Conservation (phyloP, 345 rosid species). For the Rubroshorea leprosula region DNA sequence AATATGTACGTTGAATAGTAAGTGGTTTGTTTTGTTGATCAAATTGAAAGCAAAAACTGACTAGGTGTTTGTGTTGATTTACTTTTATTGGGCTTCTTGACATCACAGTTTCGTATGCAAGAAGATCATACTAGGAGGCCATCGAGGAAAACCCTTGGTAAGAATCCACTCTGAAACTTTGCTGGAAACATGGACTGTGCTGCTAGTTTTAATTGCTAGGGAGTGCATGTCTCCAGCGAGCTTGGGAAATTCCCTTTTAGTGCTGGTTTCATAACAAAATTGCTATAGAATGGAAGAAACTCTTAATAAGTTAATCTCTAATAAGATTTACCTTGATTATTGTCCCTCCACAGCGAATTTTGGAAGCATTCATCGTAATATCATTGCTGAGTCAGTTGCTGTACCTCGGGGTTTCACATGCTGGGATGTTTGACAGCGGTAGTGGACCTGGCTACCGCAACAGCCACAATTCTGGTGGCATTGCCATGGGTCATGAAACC, state of each 20-base stretch:
- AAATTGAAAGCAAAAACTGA: background rate
- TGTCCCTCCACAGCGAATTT: slow-evolving; percentile 22
- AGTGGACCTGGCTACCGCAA: background rate
- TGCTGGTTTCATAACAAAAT: too few relatives aligned
- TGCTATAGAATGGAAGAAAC: too few relatives aligned
- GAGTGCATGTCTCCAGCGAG: background rate
- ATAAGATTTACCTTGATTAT: background rate
- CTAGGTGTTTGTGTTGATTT: background rate
- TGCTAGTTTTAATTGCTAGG: background rate
- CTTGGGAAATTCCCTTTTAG: too few relatives aligned
- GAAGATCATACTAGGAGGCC: slow-evolving; percentile 33
- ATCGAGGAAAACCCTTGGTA: slow-evolving; percentile 38
- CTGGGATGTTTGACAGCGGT: slow-evolving; percentile 12
- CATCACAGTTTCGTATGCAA: slow-evolving; percentile 24
- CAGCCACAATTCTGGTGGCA: background rate
- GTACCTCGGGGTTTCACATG: slow-evolving; percentile 22
- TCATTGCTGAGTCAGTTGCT: slow-evolving; percentile 28
- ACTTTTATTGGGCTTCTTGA: background rate
- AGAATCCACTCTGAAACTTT: background rate
- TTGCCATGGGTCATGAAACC: background rate
- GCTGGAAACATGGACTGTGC: background rate
- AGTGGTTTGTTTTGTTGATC: too few relatives aligned
- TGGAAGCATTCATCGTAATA: slow-evolving; percentile 26
- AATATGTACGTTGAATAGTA: too few relatives aligned
- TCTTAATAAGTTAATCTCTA: too few relatives aligned